Evolutionary conservation across 2,329 filamentous ascomycete species (phyloP).

Genomic region (Colletotrichum sidae): DNA sequence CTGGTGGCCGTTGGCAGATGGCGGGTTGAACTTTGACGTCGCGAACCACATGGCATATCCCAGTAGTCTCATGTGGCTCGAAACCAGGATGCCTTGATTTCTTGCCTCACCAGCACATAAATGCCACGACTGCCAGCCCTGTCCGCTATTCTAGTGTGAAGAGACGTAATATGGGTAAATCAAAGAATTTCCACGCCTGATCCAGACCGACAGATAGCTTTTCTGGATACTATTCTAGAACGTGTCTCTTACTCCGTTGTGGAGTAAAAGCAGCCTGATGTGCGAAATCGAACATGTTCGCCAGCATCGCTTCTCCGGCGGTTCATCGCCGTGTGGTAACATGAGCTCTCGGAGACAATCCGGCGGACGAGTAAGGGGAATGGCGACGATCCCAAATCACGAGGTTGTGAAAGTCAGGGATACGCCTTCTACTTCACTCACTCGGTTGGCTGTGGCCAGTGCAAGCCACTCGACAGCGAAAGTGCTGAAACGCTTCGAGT

Average conservation of each 20-base stretch:
- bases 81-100: slow-evolving; percentile 17
- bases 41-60: slow-evolving; percentile 8
- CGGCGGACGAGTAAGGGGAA: not conserved
- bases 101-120: not conserved
- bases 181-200: not conserved
- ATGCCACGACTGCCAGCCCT: not conserved
- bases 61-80: not conserved
- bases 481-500: too few relatives aligned
- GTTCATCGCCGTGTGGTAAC: not conserved
- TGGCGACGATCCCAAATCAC: not conserved
- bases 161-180: not conserved
- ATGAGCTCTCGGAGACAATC: not conserved
- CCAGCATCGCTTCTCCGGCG: not conserved
- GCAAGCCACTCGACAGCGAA: not conserved
- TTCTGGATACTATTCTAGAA: slow-evolving; percentile 1
- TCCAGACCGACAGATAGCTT: slow-evolving; percentile 19
- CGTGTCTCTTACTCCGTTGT: not conserved
- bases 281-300: slow-evolving; percentile 5
- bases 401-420: not conserved
- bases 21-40: not conserved
- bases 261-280: not conserved
- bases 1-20: not conserved
- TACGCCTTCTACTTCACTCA: not conserved
- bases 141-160: not conserved
- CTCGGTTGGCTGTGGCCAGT: slow-evolving; percentile 13